Evolutionary conservation across 2,329 filamentous ascomycete genomes (phyloP).

Genomic region (Trichoderma brevicompactum): DNA sequence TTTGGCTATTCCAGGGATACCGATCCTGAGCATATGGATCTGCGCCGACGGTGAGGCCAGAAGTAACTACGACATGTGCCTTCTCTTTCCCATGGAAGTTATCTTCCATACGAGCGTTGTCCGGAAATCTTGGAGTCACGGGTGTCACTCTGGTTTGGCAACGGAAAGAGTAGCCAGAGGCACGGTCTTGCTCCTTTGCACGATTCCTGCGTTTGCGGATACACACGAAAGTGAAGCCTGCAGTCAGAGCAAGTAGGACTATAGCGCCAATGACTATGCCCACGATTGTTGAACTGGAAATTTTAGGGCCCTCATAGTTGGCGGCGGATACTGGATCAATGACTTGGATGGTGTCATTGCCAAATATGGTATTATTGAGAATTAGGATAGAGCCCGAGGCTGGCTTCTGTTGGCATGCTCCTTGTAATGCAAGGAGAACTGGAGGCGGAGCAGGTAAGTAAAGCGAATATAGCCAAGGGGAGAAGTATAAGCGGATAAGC

Average conservation of each 20-base stretch:
- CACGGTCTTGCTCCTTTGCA: conserved; percentile 10
- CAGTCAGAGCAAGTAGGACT: conserved; percentile 44
- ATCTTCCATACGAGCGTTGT: conserved; percentile 11
- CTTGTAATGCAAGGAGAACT: conserved; percentile 57
- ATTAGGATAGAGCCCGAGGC: conserved; percentile 42
- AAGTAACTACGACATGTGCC: conserved; percentile 6
- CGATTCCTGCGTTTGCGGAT: conserved; percentile 51
- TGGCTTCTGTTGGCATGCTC: conserved; percentile 56
- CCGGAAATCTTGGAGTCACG: conserved; percentile 5
- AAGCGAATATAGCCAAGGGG: conserved; percentile 18
- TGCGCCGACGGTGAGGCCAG: not conserved
- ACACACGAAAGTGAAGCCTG: conserved; percentile 51
- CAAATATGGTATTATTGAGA: conserved; percentile 53
- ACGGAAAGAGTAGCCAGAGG: conserved; percentile 55
- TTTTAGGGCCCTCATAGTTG: conserved; percentile 20
- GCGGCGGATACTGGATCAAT: conserved; percentile 7
- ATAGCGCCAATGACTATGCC: conserved; percentile 50
- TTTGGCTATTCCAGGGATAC: conserved; percentile 16
- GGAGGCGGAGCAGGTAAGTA: not conserved
- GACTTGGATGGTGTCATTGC: conserved; percentile 33
- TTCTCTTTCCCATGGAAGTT: conserved; percentile 19
- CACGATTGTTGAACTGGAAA: conserved; percentile 49
- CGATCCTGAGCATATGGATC: not conserved
- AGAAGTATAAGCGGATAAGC: not conserved
- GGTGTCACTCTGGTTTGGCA: conserved; percentile 45